Base-by-base conservation (phyloP, 1,284 basidiomycete species). In the Grifola frondosa region DNA sequence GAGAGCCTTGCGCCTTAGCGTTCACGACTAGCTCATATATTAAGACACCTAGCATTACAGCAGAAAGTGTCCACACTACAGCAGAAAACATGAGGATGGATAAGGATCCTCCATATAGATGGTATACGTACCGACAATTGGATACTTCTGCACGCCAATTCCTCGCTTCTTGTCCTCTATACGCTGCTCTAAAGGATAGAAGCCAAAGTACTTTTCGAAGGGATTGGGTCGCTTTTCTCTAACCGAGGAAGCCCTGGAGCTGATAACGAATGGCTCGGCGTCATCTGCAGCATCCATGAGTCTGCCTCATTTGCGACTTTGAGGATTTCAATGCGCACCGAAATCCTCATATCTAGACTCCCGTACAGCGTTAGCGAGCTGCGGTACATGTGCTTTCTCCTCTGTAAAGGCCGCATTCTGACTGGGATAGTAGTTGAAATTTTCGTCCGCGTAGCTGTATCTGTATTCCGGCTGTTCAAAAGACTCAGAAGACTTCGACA, bases 121-220 rank as follows among this genome's bases (percentile, higher is more conserved):
- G 36, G 25, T 66, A 63, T 29, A 33, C 49, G 20, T 41, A 68
- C 72, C 50, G 44, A 90, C 87, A 48, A 87, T 78, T 7, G 95
- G 89, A 62, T 85, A 78, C 42, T 65, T 77, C 65, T 98, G 95
- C 16, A 90, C 75, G 5, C 88, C 89, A 30, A 95, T 75, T 1
- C 91, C 90, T 33, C 86, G 76, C 58, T 80, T 85, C 71, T 92
- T 93, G 58, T 88, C 74, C 56, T 92, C 85, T 60, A 94, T 92
- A 31, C 86, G 77, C 58, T 92, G 88, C 49, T 88, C 77, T n/a
- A 92, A 49, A 0, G 88, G 85, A 43, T 84, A 81, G 54, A 68
- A 37, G 6, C 57, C 56, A 20, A 57, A 57, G 31, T 54, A 56
- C 17, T 51, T 44, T 20, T 54, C 44, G 43, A 58, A 42, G 24